Percentiles rank a stretch among this genome's conserved stretches.
Conservation (phyloP, 352 stramenopile genomes). For the Globisporangium sylvaticum region DNA sequence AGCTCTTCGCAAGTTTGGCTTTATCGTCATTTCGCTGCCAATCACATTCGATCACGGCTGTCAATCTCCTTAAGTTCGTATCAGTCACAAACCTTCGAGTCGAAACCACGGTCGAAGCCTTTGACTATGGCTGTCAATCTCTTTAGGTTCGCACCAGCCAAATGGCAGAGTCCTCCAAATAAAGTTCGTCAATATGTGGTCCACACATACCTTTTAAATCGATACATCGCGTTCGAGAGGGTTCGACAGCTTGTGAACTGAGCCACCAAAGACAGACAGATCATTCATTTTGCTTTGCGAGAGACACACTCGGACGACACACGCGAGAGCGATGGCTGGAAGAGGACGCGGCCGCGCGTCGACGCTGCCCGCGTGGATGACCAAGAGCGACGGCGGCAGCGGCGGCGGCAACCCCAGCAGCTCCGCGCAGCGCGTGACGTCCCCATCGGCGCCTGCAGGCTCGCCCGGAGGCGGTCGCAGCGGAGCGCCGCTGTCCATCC, state of each 20-base stretch:
- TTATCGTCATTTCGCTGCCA: conserved; percentile 1
- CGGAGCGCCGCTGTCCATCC: conserved; percentile 10
- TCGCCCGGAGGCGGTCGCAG: neutral
- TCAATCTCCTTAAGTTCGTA: neutral
- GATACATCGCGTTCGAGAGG: neutral
- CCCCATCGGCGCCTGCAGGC: neutral
- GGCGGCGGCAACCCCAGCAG: neutral
- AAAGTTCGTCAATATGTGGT: neutral
- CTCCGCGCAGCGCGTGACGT: neutral
- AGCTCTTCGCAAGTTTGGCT: neutral
- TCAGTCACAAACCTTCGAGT: too few species aligned
- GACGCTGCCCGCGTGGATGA: conserved; percentile 87
- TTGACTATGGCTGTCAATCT: neutral
- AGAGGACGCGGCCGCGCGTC: conserved; percentile 64
- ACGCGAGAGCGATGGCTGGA: conserved; percentile 51
- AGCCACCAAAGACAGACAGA: conserved; percentile 2
- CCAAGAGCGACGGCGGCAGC: conserved; percentile 31
- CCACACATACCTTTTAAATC: neutral
- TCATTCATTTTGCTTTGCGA: neutral
- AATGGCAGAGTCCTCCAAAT: neutral
- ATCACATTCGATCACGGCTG: neutral
- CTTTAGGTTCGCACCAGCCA: neutral
- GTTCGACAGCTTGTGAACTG: neutral
- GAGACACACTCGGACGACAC: neutral
- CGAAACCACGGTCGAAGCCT: too few species aligned